Percentiles rank a stretch among this genome's conserved stretches.
Evolutionary conservation across 768 basidiomycete species (phyloP).

Genomic region (Lyophyllum decastes): DNA sequence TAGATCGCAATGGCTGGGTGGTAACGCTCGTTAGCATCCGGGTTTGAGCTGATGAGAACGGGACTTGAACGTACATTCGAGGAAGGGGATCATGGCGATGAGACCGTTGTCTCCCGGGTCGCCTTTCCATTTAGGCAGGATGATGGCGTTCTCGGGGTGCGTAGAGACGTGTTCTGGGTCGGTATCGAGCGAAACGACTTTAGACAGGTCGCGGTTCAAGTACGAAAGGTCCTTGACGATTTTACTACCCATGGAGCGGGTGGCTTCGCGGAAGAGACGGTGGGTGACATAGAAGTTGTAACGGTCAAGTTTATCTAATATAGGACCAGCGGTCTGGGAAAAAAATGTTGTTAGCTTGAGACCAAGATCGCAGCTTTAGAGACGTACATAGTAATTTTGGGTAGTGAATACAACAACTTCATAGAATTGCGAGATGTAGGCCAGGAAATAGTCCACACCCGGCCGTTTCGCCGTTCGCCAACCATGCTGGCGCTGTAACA

Average conservation of each 20-base stretch:
- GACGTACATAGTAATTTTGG: constrained; percentile 83
- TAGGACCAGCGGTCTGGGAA: neutral
- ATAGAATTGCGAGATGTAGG: constrained; percentile 96
- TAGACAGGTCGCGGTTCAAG: constrained; percentile 90
- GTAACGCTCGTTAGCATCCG: neutral
- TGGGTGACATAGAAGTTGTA: constrained; percentile 89
- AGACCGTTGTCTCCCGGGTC: constrained; percentile 70
- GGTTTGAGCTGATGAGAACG: neutral
- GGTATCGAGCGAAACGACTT: constrained; percentile 87
- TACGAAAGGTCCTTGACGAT: constrained; percentile 95
- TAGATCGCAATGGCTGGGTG: constrained; percentile 87
- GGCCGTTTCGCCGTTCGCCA: constrained; percentile 99
- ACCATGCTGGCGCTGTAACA: constrained; percentile 77
- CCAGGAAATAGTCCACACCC: constrained; percentile 97
- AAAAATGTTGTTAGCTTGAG: neutral
- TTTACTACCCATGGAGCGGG: constrained; percentile 77
- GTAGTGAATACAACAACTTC: constrained; percentile 96
- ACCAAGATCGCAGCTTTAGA: neutral
- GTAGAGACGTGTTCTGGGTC: constrained; percentile 54
- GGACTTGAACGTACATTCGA: constrained; percentile 69
- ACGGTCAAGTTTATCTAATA: constrained; percentile 92
- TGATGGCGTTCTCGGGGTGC: constrained; percentile 88
- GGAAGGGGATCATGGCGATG: constrained; percentile 93
- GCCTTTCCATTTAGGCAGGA: constrained; percentile 87
- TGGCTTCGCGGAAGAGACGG: constrained; percentile 91